Percentiles rank a stretch among this genome's conserved stretches.
Evolutionary conservation across 1,284 basidiomycete species (phyloP).

Genomic region (Boletus albobrunnescens): DNA sequence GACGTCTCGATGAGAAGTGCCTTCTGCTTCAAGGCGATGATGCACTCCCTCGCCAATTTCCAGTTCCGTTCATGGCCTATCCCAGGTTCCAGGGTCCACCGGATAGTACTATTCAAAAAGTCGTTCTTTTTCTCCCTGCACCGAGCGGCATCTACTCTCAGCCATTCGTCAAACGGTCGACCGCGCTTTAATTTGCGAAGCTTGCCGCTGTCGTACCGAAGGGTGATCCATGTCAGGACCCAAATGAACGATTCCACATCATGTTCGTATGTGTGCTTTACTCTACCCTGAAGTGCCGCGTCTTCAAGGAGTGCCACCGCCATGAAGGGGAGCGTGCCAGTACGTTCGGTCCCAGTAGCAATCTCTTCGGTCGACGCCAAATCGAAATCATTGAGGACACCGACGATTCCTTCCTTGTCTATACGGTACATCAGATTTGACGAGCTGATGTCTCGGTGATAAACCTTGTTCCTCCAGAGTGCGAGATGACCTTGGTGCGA

Average conservation of each 20-base stretch:
- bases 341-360: conserved; percentile 9
- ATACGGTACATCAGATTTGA: background rate
- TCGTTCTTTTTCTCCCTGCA: background rate
- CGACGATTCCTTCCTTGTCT: conserved; percentile 1
- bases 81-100: background rate
- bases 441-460: background rate
- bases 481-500: background rate
- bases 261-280: conserved; percentile 26
- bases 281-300: conserved; percentile 8
- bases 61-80: background rate
- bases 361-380: background rate
- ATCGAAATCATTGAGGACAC: conserved; percentile 28
- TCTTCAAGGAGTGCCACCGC: conserved; percentile 25
- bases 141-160: background rate
- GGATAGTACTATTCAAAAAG: background rate
- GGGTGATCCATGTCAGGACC: background rate
- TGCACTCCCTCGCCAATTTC: background rate
- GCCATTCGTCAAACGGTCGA: background rate
- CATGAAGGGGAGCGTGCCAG: conserved; percentile 35
- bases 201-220: background rate
- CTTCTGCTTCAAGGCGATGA: no score
- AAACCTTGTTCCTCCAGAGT: background rate
- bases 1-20: no score
- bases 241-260: conserved; percentile 28
- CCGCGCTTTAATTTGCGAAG: background rate